Evolutionary conservation across 2,329 filamentous ascomycete genomes (phyloP).

Genomic region (Diplodia mutila): DNA sequence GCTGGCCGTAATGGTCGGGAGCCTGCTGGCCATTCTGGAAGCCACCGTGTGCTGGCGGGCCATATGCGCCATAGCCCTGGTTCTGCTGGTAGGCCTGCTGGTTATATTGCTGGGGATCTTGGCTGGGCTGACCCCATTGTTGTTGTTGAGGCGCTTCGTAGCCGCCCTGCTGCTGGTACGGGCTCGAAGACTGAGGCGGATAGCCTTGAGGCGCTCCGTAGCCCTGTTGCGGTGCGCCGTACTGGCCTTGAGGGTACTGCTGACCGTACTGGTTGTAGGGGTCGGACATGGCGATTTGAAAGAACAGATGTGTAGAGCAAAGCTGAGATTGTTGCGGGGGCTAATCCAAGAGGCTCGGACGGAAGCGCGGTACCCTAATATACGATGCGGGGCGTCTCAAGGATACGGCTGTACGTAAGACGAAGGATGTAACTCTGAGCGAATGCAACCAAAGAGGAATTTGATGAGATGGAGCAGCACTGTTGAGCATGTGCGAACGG

Average conservation of each 20-base stretch:
- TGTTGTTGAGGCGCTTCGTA: conserved; percentile 30
- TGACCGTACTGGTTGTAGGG: conserved; percentile 37
- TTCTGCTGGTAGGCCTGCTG: conserved; percentile 29
- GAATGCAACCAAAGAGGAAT: neutral
- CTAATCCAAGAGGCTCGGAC: neutral
- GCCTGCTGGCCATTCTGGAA: conserved; percentile 51
- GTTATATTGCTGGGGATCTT: conserved; percentile 18
- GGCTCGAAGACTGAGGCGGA: conserved; percentile 27
- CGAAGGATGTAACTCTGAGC: neutral
- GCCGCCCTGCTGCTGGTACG: conserved; percentile 30
- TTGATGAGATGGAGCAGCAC: neutral
- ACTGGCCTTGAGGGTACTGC: conserved; percentile 40
- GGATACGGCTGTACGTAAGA: conserved; percentile 4
- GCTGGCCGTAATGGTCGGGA: conserved; percentile 21
- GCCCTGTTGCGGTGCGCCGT: conserved; percentile 32
- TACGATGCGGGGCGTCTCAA: conserved; percentile 2
- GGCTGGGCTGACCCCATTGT: conserved; percentile 27
- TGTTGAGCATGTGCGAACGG: neutral
- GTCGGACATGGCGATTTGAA: conserved; percentile 28
- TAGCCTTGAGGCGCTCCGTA: conserved; percentile 29
- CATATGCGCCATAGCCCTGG: conserved; percentile 46
- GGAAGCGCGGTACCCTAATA: neutral
- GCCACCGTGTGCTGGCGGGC: conserved; percentile 53
- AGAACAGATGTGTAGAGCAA: neutral
- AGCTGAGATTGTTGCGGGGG: neutral